These are phyloP conservation scores for Kalanchoe fedtschenkoi DNA, from an alignment of 164 flowering plant species.

Conservation along the genomic window DNA sequence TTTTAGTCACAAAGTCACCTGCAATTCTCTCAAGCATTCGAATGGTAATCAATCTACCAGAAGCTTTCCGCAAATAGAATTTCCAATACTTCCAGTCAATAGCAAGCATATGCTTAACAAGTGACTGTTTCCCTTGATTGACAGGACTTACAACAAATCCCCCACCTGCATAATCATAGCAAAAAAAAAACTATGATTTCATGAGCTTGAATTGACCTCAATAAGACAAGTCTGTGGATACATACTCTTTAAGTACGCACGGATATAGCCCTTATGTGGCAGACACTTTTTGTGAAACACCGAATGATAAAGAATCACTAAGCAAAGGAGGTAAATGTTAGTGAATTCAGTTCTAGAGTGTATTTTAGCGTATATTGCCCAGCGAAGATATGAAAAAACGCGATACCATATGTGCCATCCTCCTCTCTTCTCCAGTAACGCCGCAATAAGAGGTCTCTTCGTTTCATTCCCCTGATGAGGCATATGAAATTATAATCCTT, in stretches of 20 bases:
- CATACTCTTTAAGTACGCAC: conserved; percentile 96
- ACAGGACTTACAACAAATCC: conserved; percentile 80
- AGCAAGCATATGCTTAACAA: conserved; percentile 92
- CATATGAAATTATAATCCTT: conserved; percentile 3
- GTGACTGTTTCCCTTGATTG: conserved; percentile 60
- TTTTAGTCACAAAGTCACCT: conserved; percentile 25
- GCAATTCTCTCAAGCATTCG: conserved; percentile 76
- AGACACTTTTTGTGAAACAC: conserved; percentile 68
- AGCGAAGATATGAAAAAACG: not conserved
- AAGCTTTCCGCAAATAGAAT: conserved; percentile 39
- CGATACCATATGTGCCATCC: conserved; percentile 87
- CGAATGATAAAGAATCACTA: conserved; percentile 89
- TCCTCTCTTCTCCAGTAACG: conserved; percentile 97
- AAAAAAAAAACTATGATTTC: not conserved
- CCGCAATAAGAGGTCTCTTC: conserved; percentile 67
- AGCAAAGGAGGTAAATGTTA: conserved; percentile 9
- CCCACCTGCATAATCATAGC: conserved; percentile 46
- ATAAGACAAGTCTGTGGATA: conserved; percentile 33
- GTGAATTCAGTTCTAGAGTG: conserved; percentile 5
- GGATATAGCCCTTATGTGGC: conserved; percentile 58
- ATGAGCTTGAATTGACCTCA: not conserved
- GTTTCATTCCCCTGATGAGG: conserved; percentile 64
- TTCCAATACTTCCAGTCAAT: conserved; percentile 89
- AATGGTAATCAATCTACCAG: conserved; percentile 55
- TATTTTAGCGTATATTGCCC: not conserved